Conservation (phyloP, 2,329 filamentous ascomycete species). For the Helotiales sp. region DNA sequence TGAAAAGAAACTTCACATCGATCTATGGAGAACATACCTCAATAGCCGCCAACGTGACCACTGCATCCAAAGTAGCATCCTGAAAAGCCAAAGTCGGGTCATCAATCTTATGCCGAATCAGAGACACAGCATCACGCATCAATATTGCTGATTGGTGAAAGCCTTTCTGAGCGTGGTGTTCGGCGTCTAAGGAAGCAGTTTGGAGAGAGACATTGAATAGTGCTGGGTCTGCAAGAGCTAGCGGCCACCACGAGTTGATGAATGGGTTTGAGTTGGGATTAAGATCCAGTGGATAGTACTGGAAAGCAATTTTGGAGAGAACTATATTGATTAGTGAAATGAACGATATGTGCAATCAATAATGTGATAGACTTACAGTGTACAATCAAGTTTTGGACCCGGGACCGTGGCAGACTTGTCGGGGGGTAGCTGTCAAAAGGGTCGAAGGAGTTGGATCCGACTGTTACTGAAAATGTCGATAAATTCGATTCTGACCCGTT, state of each 20-base stretch:
- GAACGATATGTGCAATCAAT: too few relatives aligned
- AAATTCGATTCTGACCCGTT: background rate
- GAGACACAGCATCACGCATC: slow-evolving; percentile 60
- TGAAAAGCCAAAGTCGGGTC: slow-evolving; percentile 53
- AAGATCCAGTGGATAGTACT: slow-evolving; percentile 63
- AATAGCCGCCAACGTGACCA: slow-evolving; percentile 62
- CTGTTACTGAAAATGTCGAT: slow-evolving; percentile 28
- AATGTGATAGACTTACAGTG: slow-evolving; percentile 51
- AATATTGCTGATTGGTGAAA: slow-evolving; percentile 59
- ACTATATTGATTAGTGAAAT: slow-evolving; percentile 48
- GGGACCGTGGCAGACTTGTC: slow-evolving; percentile 55
- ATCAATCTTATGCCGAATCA: slow-evolving; percentile 56
- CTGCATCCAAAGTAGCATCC: slow-evolving; percentile 60
- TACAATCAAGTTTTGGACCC: slow-evolving; percentile 61
- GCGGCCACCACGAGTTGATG: slow-evolving; percentile 63
- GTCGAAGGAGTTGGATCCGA: slow-evolving; percentile 50
- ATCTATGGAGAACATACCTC: slow-evolving; percentile 53
- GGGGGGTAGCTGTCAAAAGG: slow-evolving; percentile 62
- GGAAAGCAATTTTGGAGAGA: slow-evolving; percentile 61
- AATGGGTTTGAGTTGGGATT: slow-evolving; percentile 60
- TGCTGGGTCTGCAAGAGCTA: slow-evolving; percentile 59
- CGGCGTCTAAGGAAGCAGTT: slow-evolving; percentile 61
- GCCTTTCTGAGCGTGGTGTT: slow-evolving; percentile 55
- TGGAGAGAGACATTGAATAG: slow-evolving; percentile 64
- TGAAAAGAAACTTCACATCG: too few relatives aligned